These are phyloP conservation scores for Furcasterigmium sp. DNA, from an alignment of 2,329 filamentous ascomycete genomes.

Conservation along the genomic window DNA sequence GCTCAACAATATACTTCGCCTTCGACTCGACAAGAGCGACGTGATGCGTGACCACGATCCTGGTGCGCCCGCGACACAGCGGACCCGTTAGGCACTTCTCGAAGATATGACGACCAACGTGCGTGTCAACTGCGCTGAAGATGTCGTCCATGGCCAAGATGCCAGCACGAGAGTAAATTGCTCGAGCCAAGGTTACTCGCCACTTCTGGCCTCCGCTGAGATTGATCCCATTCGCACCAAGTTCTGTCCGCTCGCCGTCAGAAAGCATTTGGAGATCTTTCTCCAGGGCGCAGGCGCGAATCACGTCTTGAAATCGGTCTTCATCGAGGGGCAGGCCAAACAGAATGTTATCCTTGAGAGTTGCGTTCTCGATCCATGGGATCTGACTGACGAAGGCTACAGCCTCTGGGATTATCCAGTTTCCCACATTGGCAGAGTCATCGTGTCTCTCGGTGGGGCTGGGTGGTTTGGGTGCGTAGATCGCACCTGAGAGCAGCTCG, in stretches of 20 bases:
- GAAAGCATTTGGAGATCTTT: conserved; percentile 73
- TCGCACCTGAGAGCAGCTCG: conserved; percentile 58
- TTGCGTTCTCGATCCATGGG: conserved; percentile 81
- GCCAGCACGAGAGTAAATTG: conserved; percentile 72
- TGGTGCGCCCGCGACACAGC: conserved; percentile 62
- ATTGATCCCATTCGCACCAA: conserved; percentile 81
- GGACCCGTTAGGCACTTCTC: conserved; percentile 70
- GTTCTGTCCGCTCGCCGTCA: conserved; percentile 74
- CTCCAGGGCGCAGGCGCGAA: conserved; percentile 66
- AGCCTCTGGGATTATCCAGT: conserved; percentile 66
- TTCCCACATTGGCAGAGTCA: conserved; percentile 51
- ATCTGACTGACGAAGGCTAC: conserved; percentile 75
- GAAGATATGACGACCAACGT: conserved; percentile 74
- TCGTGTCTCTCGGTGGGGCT: conserved; percentile 49
- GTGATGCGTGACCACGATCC: conserved; percentile 78
- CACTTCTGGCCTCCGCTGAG: conserved; percentile 80
- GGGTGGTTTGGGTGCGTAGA: conserved; percentile 50
- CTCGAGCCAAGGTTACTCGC: conserved; percentile 74
- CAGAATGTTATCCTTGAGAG: conserved; percentile 71
- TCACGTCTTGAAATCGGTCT: conserved; percentile 63
- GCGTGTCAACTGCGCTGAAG: conserved; percentile 76
- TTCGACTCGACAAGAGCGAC: conserved; percentile 65
- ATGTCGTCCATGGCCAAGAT: conserved; percentile 79
- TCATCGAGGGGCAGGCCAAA: conserved; percentile 69
- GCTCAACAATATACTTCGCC: conserved; percentile 69